These are phyloP conservation scores for Ascochyta fabae DNA, from an alignment of 2,329 filamentous ascomycete species.

Conservation along the genomic window DNA sequence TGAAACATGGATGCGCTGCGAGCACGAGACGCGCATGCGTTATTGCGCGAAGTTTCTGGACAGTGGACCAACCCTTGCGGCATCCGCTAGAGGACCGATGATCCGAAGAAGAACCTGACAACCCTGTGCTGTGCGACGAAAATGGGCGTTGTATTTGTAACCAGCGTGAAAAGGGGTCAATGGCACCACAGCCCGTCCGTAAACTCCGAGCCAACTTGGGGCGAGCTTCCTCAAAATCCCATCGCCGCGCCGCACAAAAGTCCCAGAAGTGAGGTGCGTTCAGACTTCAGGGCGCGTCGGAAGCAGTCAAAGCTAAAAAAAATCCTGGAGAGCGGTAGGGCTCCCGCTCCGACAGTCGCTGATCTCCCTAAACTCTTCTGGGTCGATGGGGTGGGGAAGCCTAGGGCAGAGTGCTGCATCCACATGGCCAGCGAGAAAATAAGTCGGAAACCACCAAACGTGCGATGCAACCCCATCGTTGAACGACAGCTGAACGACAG, in stretches of 20 bases:
- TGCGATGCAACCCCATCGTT: slow-evolving; percentile 3
- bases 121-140: slow-evolving; percentile 17
- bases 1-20: slow-evolving; percentile 3
- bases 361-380: slow-evolving; percentile 16
- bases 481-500: neutral
- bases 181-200: slow-evolving; percentile 2
- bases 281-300: slow-evolving; percentile 7
- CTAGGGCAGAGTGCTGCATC: slow-evolving; percentile 11
- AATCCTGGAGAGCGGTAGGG: slow-evolving; percentile 19
- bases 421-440: slow-evolving; percentile 14
- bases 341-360: slow-evolving; percentile 20
- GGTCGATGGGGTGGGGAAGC: slow-evolving; percentile 13
- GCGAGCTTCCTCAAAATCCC: slow-evolving; percentile 1
- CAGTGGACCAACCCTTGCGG: slow-evolving; percentile 13
- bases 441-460: slow-evolving; percentile 8
- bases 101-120: slow-evolving; percentile 15
- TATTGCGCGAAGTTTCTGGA: slow-evolving; percentile 19
- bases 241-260: neutral
- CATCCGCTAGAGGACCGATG: slow-evolving; percentile 19
- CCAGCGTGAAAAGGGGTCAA: slow-evolving; percentile 4
- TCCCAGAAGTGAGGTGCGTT: neutral
- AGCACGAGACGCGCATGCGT: slow-evolving; percentile 17
- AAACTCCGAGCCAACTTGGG: slow-evolving; percentile 13
- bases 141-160: slow-evolving; percentile 13
- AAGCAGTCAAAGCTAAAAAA: slow-evolving; percentile 16